phyloP scores from a whole-genome alignment of 495 filamentous ascomycete species.

The Friedmanniomyces endolithicus region DNA sequence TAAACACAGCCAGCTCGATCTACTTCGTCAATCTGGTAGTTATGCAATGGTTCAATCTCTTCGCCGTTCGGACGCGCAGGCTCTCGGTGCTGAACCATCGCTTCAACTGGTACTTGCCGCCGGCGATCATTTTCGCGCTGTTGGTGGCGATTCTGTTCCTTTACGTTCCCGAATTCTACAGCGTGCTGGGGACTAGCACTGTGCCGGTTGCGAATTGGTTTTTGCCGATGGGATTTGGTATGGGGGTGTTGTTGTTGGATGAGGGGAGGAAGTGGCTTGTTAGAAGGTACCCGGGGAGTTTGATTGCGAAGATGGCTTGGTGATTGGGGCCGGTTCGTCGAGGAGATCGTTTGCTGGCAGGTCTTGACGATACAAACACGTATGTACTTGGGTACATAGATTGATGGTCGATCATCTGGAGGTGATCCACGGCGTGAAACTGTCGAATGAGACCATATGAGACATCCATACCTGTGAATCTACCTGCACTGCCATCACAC shows the following conservation, averaged over 20 bases:
- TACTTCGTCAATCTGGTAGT: slow-evolving; percentile 66
- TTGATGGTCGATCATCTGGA: too few species aligned
- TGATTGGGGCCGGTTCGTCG: neutral
- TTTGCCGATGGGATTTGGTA: slow-evolving; percentile 48
- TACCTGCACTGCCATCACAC: too few species aligned
- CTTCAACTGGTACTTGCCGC: slow-evolving; percentile 51
- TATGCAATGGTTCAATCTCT: slow-evolving; percentile 63
- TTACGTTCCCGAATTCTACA: slow-evolving; percentile 48
- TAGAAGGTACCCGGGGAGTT: slow-evolving; percentile 37
- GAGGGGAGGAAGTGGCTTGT: slow-evolving; percentile 45
- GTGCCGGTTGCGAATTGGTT: slow-evolving; percentile 57
- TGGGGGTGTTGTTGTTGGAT: slow-evolving; percentile 47
- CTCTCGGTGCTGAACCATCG: slow-evolving; percentile 55
- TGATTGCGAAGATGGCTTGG: slow-evolving; percentile 14
- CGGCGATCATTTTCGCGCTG: slow-evolving; percentile 50
- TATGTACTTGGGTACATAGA: too few species aligned
- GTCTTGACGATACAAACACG: too few species aligned
- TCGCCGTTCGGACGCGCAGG: slow-evolving; percentile 50
- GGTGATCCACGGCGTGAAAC: too few species aligned
- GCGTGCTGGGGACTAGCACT: slow-evolving; percentile 37
- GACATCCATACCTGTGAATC: too few species aligned
- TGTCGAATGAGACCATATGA: too few species aligned
- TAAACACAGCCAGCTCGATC: slow-evolving; percentile 50
- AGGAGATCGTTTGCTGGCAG: neutral
- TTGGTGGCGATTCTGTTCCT: slow-evolving; percentile 51